These are phyloP conservation scores for Endocladia muricata DNA, from an alignment of 31 red algal genomes.

Conservation along the genomic window DNA sequence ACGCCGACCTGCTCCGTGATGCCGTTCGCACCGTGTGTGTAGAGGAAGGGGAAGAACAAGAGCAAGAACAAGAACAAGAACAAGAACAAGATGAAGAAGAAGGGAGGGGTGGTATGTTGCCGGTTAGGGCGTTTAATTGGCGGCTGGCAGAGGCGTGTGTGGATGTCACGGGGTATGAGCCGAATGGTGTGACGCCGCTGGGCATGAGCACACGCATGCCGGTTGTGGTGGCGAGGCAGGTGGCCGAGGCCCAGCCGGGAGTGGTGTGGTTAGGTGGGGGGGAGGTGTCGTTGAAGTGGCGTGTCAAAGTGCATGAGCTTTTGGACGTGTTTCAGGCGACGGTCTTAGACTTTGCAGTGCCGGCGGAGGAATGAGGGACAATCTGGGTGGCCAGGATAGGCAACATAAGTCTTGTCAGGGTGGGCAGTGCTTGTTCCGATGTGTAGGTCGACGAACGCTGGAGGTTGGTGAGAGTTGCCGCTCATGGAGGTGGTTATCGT, in stretches of 20 bases:
- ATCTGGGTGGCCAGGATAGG: too few species aligned
- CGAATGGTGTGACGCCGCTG: slow-evolving; percentile 72
- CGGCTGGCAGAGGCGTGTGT: slow-evolving; percentile 50
- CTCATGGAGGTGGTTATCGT: too few species aligned
- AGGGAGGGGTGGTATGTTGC: slow-evolving; percentile 3
- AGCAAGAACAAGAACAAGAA: background rate
- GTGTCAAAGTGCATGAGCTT: slow-evolving; percentile 44
- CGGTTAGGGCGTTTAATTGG: slow-evolving; percentile 40
- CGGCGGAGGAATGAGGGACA: background rate
- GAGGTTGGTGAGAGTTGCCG: too few species aligned
- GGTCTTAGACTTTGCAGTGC: slow-evolving; percentile 32
- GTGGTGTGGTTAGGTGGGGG: slow-evolving; percentile 66
- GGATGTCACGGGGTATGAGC: slow-evolving; percentile 69
- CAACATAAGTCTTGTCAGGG: too few species aligned
- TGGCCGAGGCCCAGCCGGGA: slow-evolving; percentile 25
- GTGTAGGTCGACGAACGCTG: too few species aligned
- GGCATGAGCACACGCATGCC: slow-evolving; percentile 48
- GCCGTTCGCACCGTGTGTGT: background rate
- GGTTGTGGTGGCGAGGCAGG: slow-evolving; percentile 35
- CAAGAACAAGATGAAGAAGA: too few species aligned
- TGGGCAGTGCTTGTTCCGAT: too few species aligned
- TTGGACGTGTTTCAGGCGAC: slow-evolving; percentile 29
- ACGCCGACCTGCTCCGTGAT: slow-evolving; percentile 20
- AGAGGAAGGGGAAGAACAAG: background rate
- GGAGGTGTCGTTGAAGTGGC: slow-evolving; percentile 73